phyloP scores from a whole-genome alignment of 495 filamentous ascomycete species.

The Corynascus novoguineensis region DNA sequence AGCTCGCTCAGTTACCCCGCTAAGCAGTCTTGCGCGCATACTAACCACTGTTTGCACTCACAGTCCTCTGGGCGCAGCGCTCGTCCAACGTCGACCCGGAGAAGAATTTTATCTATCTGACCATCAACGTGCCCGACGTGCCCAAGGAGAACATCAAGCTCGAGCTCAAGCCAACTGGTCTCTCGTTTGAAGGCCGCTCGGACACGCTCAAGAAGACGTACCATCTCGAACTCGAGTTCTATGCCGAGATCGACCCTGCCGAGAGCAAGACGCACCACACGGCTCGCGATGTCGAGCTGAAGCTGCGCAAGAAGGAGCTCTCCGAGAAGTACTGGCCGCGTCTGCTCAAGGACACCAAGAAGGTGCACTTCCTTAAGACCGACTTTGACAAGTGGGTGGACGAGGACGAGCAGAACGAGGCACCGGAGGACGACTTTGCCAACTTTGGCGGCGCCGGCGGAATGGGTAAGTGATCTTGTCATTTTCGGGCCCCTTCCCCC shows the following conservation, averaged over 20 bases:
- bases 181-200: conserved; percentile 76
- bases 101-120: conserved; percentile 91
- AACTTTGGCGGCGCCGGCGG: conserved; percentile 49
- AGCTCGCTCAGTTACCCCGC: not conserved
- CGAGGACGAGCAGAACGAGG: conserved; percentile 96
- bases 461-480: conserved; percentile 36
- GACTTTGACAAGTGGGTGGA: conserved; percentile 99
- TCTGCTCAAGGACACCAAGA: conserved; percentile 81
- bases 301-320: conserved; percentile 93
- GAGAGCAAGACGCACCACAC: conserved; percentile 80
- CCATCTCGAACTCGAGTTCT: conserved; percentile 82
- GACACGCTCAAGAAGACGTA: conserved; percentile 76
- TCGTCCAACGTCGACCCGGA: conserved; percentile 70
- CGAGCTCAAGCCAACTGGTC: conserved; percentile 67
- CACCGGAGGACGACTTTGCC: conserved; percentile 74
- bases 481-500: too few relatives aligned
- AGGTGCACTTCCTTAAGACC: conserved; percentile 95
- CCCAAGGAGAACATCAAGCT: conserved; percentile 62
- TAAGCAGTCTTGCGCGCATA: not conserved
- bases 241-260: conserved; percentile 78
- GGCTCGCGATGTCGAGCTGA: conserved; percentile 76
- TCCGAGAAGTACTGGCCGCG: conserved; percentile 91
- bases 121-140: conserved; percentile 80
- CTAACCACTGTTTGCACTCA: not conserved
- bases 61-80: conserved; percentile 97